Evolutionary conservation across 169 alveolate genomes (phyloP).

Genomic region (Theileria annulata): DNA sequence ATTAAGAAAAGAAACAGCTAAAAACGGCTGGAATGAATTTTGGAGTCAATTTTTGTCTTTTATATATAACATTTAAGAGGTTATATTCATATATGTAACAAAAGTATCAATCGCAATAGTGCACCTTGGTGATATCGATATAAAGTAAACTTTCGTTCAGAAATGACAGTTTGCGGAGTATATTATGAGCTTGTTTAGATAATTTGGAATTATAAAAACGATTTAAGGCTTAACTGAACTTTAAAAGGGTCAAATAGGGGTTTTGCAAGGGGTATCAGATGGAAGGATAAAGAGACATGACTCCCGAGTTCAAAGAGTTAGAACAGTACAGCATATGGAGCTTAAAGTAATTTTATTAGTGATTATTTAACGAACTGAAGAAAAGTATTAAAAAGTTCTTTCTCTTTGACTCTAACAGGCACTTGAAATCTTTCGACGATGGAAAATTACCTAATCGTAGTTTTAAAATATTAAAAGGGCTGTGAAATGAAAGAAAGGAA

Average conservation of each 20-base stretch:
- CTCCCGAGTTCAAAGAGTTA: not conserved
- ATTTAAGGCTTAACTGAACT: not conserved
- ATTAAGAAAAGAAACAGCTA: not conserved
- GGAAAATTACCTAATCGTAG: not conserved
- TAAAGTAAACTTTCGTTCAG: not conserved
- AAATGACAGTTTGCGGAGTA: not conserved
- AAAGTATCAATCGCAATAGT: not conserved
- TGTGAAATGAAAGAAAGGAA: not conserved
- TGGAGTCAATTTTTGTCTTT: not conserved
- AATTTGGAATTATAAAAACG: not conserved
- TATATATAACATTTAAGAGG: not conserved
- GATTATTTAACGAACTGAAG: not conserved
- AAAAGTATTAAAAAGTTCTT: not conserved
- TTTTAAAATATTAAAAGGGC: not conserved
- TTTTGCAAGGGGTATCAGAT: not conserved
- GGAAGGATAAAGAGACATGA: constrained; percentile 25
- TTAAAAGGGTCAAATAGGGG: not conserved
- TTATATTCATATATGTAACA: not conserved
- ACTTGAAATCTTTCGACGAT: not conserved
- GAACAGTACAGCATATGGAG: constrained; percentile 10
- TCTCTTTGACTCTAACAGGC: not conserved
- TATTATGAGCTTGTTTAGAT: not conserved
- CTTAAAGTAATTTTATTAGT: not conserved
- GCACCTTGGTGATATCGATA: not conserved
- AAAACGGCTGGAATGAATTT: not conserved